A percentile compares a stretch with the other conserved stretches of the same genome.
Conservation (phyloP, 257 asterid species). For the Coffea canephora region DNA sequence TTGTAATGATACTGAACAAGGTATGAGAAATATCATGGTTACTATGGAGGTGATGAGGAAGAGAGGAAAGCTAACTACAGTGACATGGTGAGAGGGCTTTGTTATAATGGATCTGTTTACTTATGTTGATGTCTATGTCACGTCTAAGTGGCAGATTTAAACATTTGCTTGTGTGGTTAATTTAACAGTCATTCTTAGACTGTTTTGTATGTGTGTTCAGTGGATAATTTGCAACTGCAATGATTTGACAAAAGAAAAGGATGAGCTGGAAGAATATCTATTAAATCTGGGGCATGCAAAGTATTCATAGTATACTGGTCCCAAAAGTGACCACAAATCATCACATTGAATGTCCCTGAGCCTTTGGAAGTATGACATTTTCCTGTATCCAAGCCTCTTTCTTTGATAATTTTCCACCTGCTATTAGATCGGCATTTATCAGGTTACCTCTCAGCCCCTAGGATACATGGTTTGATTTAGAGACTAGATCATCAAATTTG, state of each 20-base stretch:
- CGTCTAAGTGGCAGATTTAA: neutral
- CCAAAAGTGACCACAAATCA: neutral
- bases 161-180: neutral
- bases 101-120: neutral
- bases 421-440: neutral
- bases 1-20: conserved; percentile 36
- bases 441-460: neutral
- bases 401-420: neutral
- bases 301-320: neutral
- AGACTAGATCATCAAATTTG: too few species aligned
- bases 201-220: neutral
- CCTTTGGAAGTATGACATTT: neutral
- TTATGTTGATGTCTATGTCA: neutral
- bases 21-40: conserved; percentile 95
- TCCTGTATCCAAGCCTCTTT: neutral
- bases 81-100: conserved; percentile 68
- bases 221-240: neutral
- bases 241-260: neutral
- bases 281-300: neutral
- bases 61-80: conserved; percentile 89
- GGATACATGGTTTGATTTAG: too few species aligned
- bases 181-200: neutral
- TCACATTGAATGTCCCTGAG: neutral
- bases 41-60: conserved; percentile 85
- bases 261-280: neutral